These are phyloP conservation scores for Syzygium aromaticum DNA, from an alignment of 345 rosid species.

Conservation along the genomic window DNA sequence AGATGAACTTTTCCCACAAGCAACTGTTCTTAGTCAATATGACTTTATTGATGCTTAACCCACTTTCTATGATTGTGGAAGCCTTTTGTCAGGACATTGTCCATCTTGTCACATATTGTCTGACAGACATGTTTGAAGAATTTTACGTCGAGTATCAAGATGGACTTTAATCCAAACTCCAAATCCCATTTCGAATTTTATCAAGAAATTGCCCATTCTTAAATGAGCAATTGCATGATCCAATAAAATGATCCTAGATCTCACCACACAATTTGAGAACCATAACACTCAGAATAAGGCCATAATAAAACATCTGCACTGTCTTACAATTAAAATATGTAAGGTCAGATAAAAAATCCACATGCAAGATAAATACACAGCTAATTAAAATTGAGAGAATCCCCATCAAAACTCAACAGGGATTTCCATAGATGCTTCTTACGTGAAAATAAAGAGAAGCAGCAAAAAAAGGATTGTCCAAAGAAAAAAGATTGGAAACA, in stretches of 20 bases:
- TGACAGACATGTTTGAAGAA: background rate
- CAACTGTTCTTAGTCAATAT: background rate
- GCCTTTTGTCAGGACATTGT: background rate
- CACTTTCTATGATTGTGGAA: background rate
- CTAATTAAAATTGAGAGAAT: background rate
- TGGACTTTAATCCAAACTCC: background rate
- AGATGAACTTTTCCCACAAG: background rate
- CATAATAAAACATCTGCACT: background rate
- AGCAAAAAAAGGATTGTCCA: background rate
- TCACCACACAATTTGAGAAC: background rate
- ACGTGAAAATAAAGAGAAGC: background rate
- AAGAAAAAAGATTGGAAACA: background rate
- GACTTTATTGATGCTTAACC: background rate
- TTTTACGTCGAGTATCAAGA: background rate
- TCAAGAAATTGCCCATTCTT: background rate
- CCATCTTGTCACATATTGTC: background rate
- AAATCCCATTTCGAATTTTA: background rate
- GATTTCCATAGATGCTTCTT: background rate
- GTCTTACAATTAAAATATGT: background rate
- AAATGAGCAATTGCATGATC: background rate
- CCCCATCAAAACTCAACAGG: background rate
- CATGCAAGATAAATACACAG: background rate
- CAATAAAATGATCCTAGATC: background rate
- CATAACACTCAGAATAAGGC: background rate
- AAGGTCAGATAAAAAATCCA: background rate